Evolutionary conservation across 1,139 yeast genomes (phyloP).

Genomic region (Diutina mesorugosa): DNA sequence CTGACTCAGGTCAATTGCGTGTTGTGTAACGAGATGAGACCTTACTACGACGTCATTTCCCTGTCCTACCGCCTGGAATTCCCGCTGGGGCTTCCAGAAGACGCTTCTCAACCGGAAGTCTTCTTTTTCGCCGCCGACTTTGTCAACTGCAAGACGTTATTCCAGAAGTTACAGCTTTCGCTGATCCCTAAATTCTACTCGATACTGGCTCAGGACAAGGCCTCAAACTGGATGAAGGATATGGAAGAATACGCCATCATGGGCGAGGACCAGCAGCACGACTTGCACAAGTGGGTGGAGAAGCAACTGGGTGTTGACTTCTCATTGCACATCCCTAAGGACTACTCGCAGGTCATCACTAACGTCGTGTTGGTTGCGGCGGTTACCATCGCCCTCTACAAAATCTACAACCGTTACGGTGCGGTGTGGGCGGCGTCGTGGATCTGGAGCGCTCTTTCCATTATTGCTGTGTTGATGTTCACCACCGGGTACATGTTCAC

Average conservation of each 20-base stretch:
- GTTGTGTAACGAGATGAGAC: constrained; percentile 60
- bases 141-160: constrained; percentile 38
- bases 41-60: constrained; percentile 44
- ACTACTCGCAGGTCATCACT: constrained; percentile 36
- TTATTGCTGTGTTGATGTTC: constrained; percentile 56
- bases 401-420: constrained; percentile 22
- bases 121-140: constrained; percentile 72
- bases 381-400: constrained; percentile 11
- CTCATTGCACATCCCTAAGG: constrained; percentile 41
- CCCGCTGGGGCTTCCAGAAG: constrained; percentile 19
- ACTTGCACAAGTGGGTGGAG: constrained; percentile 25
- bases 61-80: constrained; percentile 44
- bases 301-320: constrained; percentile 30
- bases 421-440: constrained; percentile 14
- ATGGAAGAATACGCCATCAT: constrained; percentile 35
- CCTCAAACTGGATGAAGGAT: constrained; percentile 20
- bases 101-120: constrained; percentile 24
- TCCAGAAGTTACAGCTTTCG: constrained; percentile 43
- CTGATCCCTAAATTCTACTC: constrained; percentile 72
- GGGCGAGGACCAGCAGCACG: constrained; percentile 37
- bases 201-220: constrained; percentile 22
- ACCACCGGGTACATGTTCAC: constrained; percentile 91
- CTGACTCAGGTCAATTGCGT: constrained; percentile 64
- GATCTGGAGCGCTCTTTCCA: constrained; percentile 55
- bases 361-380: constrained; percentile 28